Percentiles rank a stretch among this genome's conserved stretches.
phyloP scores from a whole-genome alignment of 306 rosid genomes.

The Phaseolus lunatus region DNA sequence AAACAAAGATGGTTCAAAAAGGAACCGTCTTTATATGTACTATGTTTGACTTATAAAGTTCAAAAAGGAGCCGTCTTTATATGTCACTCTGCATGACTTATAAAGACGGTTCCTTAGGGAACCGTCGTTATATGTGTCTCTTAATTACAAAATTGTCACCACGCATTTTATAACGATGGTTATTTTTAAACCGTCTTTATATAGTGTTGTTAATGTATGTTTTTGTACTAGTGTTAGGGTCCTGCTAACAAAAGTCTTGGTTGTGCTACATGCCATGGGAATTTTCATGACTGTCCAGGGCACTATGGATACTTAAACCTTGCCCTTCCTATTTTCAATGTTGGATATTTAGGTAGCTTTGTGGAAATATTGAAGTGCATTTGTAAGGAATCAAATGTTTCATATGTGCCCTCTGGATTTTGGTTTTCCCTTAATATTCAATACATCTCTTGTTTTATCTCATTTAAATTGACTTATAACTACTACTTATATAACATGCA shows the following conservation, averaged over 20 bases:
- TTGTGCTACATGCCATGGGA: constrained; percentile 84
- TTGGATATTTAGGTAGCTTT: constrained; percentile 65
- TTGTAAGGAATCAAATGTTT: constrained; percentile 72
- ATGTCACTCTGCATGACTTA: no score
- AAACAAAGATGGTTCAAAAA: no score
- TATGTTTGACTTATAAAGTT: no score
- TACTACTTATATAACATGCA: constrained; percentile 19
- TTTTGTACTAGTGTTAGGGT: no score
- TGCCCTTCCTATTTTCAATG: constrained; percentile 78
- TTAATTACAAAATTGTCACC: no score
- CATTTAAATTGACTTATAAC: neutral
- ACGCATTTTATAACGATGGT: no score
- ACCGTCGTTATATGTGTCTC: no score
- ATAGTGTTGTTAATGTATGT: no score
- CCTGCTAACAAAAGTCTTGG: constrained; percentile 65
- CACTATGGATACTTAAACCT: constrained; percentile 82
- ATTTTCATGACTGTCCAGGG: constrained; percentile 70
- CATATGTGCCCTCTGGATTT: constrained; percentile 12
- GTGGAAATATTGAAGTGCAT: constrained; percentile 84
- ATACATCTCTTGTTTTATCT: constrained; percentile 3
- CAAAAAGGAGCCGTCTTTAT: no score
- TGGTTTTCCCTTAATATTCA: constrained; percentile 13
- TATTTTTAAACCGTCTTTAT: no score
- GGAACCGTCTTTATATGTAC: no score
- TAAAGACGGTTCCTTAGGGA: no score